These are phyloP conservation scores for Pyrenophora tritici-repentis DNA, from an alignment of 2,329 filamentous ascomycete genomes.

Conservation along the genomic window DNA sequence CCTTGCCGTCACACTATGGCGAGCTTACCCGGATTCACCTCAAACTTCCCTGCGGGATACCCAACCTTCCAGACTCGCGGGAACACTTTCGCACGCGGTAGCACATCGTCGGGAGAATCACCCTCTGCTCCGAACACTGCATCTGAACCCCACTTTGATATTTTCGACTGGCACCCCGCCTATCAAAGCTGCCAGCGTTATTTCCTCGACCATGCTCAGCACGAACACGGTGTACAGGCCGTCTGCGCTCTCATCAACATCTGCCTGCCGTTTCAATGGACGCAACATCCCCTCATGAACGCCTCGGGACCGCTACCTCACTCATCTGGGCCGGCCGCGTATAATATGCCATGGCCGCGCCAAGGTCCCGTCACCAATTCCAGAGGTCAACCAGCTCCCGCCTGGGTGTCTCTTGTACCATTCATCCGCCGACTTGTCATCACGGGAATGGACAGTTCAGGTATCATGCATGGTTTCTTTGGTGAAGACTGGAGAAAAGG, in stretches of 20 bases:
- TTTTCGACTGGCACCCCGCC: slow-evolving; percentile 90
- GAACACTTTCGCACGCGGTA: slow-evolving; percentile 33
- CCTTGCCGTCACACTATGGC: slow-evolving; percentile 27
- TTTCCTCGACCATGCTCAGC: slow-evolving; percentile 90
- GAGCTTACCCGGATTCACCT: slow-evolving; percentile 37
- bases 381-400: slow-evolving; percentile 44
- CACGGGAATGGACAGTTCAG: slow-evolving; percentile 85
- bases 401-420: slow-evolving; percentile 74
- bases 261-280: slow-evolving; percentile 80
- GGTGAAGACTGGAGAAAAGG: slow-evolving; percentile 89
- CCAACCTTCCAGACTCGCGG: slow-evolving; percentile 36
- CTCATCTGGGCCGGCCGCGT: slow-evolving; percentile 39
- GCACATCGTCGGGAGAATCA: slow-evolving; percentile 32
- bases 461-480: slow-evolving; percentile 92
- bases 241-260: slow-evolving; percentile 93
- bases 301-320: slow-evolving; percentile 42
- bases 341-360: slow-evolving; percentile 50
- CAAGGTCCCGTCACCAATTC: slow-evolving; percentile 47
- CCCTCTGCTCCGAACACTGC: slow-evolving; percentile 28
- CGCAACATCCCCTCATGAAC: slow-evolving; percentile 54
- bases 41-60: slow-evolving; percentile 41
- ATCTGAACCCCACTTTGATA: slow-evolving; percentile 63
- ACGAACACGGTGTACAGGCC: slow-evolving; percentile 80
- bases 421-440: slow-evolving; percentile 89
- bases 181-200: slow-evolving; percentile 89